Base-by-base conservation (phyloP, 2,329 filamentous ascomycete genomes). In the Alternaria consortialis region DNA sequence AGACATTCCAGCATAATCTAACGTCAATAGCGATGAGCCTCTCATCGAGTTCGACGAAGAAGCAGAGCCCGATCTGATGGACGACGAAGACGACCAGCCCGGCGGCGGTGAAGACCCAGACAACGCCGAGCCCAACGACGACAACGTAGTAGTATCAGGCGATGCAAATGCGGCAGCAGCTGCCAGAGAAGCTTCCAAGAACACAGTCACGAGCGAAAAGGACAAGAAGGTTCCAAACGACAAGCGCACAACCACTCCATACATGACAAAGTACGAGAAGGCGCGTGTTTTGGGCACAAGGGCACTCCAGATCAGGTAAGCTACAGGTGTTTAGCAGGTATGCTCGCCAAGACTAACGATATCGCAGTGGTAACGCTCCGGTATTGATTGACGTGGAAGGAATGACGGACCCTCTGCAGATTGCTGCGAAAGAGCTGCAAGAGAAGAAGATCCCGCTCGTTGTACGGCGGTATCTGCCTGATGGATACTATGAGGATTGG, bases 401-500 rank as follows among this genome's bases (percentile, higher is more conserved):
- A 75, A 94, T 98, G 85, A 98, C 95, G 53, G 95, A 99, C 83
- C 95, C 95, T 44, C 84, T 99, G 57, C 93, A 97, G 81, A 98
- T 99, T 77, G 95, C 95, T 25, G 91, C 97, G 80, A 98, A 98
- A 83, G 95, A 99, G 82, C 84, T 99, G 78, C 89, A 92, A 67
- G 94, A 98, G 84, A 98, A 98, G 87, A 99, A 99, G 87, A 97
- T 99, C 56, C 95, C 95, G 25, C 82, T 99, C 63, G 95, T 99
- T 58, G 92, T 99, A 67, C 88, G 95, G 79, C 88, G 95, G 76
- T 99, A 98, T 82, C 87, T 99, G 77, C 95, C 95, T 23, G 95
- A 99, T 82, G 95, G 95, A 84, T 97, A 88, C 92, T 98, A 98
- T 81, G 95, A 99, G 86, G 95, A 99, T 80, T 99, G 95, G 95